Evolutionary conservation across 106 monocot genomes (phyloP).

Genomic region (Alisma plantagoaquatica): DNA sequence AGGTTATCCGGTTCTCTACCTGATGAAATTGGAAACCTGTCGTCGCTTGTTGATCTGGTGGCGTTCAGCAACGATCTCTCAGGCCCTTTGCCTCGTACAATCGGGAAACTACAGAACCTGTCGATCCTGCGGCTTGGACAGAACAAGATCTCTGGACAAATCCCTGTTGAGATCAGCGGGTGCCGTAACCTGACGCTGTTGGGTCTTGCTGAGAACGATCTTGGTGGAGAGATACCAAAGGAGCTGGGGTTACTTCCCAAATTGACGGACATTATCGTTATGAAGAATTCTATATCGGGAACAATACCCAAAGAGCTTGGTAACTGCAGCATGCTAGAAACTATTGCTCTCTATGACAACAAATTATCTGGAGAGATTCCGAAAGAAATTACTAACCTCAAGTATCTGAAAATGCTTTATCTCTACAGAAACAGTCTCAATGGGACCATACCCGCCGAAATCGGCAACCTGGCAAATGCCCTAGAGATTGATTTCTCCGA

Average conservation of each 20-base stretch:
- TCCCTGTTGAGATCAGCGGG: constrained; percentile 62
- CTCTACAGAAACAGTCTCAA: constrained; percentile 81
- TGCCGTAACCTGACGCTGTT: constrained; percentile 45
- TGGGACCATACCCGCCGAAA: constrained; percentile 68
- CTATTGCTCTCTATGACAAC: constrained; percentile 84
- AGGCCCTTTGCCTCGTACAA: constrained; percentile 48
- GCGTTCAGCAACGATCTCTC: constrained; percentile 65
- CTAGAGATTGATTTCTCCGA: constrained; percentile 91
- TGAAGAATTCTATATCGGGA: constrained; percentile 60
- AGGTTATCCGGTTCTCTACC: constrained; percentile 64
- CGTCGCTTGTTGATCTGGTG: constrained; percentile 47
- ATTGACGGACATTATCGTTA: constrained; percentile 50
- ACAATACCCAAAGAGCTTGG: constrained; percentile 62
- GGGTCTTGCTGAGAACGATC: constrained; percentile 85
- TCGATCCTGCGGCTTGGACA: constrained; percentile 54
- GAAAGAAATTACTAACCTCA: constrained; percentile 46
- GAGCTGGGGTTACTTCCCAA: constrained; percentile 52
- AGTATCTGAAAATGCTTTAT: constrained; percentile 47
- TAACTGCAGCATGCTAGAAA: constrained; percentile 51
- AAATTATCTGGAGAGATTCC: constrained; percentile 65
- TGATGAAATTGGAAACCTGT: constrained; percentile 60
- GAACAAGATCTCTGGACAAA: constrained; percentile 60
- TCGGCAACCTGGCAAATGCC: constrained; percentile 62
- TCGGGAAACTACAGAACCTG: constrained; percentile 72
- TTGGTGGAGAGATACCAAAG: constrained; percentile 56